A percentile compares a stretch with the other conserved stretches of the same genome.
Conservation (phyloP, 2,329 filamentous ascomycete genomes). For the Aspergillus ustus region DNA sequence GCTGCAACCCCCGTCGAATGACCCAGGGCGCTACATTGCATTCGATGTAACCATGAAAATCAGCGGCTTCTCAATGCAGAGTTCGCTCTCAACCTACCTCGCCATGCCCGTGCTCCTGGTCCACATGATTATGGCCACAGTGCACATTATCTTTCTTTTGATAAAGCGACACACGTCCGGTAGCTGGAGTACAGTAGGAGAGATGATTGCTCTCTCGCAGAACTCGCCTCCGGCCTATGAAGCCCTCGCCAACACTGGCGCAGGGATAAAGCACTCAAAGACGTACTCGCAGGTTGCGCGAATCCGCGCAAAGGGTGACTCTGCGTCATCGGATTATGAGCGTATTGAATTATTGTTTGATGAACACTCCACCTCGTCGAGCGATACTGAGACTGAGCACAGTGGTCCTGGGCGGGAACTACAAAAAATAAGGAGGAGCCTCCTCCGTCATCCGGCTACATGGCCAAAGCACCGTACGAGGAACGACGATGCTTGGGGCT, state of each 20-base stretch:
- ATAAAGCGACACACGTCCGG: constrained; percentile 4
- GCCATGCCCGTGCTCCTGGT: constrained; percentile 10
- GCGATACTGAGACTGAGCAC: neutral
- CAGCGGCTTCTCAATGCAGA: constrained; percentile 15
- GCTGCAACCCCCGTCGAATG: neutral
- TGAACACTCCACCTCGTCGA: neutral
- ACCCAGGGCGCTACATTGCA: neutral
- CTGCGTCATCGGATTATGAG: neutral
- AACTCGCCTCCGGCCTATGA: constrained; percentile 12
- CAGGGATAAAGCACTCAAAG: constrained; percentile 2
- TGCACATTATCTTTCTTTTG: constrained; percentile 8
- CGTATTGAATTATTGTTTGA: constrained; percentile 13
- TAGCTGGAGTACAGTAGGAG: constrained; percentile 13
- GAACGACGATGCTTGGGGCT: no score
- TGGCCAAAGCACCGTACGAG: constrained; percentile 1
- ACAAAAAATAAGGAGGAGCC: neutral
- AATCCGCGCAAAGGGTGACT: neutral
- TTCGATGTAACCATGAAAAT: constrained; percentile 7
- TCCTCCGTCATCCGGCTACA: constrained; percentile 4
- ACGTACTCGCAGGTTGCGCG: constrained; percentile 11
- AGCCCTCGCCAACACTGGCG: constrained; percentile 5
- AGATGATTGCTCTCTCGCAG: constrained; percentile 13
- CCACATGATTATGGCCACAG: constrained; percentile 2
- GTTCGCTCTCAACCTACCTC: constrained; percentile 9
- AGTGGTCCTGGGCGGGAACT: neutral